Base-by-base conservation (phyloP, 495 filamentous ascomycete genomes). In the Xylaria nigripes region DNA sequence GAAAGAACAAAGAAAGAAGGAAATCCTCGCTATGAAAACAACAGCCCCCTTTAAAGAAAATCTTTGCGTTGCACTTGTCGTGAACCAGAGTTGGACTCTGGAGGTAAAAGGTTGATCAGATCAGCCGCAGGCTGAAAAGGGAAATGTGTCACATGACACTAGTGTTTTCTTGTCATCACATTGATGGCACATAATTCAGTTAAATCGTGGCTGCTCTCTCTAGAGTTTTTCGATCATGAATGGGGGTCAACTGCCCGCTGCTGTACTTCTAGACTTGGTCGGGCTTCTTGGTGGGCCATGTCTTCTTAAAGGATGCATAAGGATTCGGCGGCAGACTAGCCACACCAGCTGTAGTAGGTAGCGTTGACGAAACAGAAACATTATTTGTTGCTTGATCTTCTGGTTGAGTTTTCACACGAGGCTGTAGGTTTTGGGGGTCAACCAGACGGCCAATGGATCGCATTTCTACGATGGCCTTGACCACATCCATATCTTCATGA, bases 401-500 rank as follows among this genome's bases (percentile, higher is more conserved):
- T 30, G 34, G 43, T 23, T 58, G 45, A 16, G 48, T 54, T 10
- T 64, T 58, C 30, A 21, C 19, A 23, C 50, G 61, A 19, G 43
- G 32, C 8, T 45, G 44, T 2, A 58, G 15, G 32, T 24, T 63
- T 16, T 61, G 58, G 45, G 64, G 61, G 48, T 66, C 61, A 51
- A 58, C 54, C 30, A 66, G 32, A 44, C 64, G 64, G 44, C 64
- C 64, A 25, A 46, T 66, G 13, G 48, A 56, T 43, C 64, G 64
- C 64, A 66, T 61, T 16, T 64, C 61, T 40, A 66, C 61, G 32
- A 81, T 72, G 8, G 75, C 71, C 60, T 80, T 72, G 42, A 81
- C 70, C 47, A 80, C 70, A 1, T 76, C 72, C 49, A 80, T 68
- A 59, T 81, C 78, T 55, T 80, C 76, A 48, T 80, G 76, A 23